A percentile compares a stretch with the other conserved stretches of the same genome.
Conservation (phyloP, 768 basidiomycete genomes). For the Lyophyllum semitale region DNA sequence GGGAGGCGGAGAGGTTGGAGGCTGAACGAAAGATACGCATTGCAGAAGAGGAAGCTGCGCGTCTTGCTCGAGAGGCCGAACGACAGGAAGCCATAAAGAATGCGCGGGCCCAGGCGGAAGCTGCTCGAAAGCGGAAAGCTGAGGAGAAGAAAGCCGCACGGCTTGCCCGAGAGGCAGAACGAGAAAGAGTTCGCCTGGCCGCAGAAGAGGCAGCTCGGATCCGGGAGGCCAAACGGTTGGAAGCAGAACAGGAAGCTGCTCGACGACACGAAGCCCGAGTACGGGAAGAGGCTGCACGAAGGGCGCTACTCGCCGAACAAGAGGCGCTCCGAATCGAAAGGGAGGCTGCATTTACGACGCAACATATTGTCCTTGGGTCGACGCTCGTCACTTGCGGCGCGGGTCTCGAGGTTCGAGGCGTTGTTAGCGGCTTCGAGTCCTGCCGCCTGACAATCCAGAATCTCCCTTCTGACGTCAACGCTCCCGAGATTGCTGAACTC, state of each 20-base stretch:
- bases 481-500: constrained; percentile 41
- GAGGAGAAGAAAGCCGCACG: background rate
- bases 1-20: background rate
- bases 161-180: background rate
- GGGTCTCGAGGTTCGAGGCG: constrained; percentile 45
- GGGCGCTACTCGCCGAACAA: constrained; percentile 8
- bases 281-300: constrained; percentile 8
- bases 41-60: constrained; percentile 4
- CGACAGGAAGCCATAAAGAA: background rate
- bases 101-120: constrained; percentile 1
- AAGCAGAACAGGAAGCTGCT: constrained; percentile 3
- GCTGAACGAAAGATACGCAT: too few species aligned
- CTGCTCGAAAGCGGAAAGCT: constrained; percentile 22
- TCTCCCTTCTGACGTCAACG: constrained; percentile 41
- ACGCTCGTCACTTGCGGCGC: constrained; percentile 51
- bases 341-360: constrained; percentile 45
- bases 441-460: constrained; percentile 47
- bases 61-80: too few species aligned
- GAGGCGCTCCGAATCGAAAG: constrained; percentile 19
- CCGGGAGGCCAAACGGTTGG: constrained; percentile 1
- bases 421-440: constrained; percentile 55
- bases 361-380: constrained; percentile 45
- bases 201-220: constrained; percentile 1
- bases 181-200: background rate
- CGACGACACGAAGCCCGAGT: constrained; percentile 6